phyloP scores from a whole-genome alignment of 306 rosid species.

The Quercus aquifolioides region DNA sequence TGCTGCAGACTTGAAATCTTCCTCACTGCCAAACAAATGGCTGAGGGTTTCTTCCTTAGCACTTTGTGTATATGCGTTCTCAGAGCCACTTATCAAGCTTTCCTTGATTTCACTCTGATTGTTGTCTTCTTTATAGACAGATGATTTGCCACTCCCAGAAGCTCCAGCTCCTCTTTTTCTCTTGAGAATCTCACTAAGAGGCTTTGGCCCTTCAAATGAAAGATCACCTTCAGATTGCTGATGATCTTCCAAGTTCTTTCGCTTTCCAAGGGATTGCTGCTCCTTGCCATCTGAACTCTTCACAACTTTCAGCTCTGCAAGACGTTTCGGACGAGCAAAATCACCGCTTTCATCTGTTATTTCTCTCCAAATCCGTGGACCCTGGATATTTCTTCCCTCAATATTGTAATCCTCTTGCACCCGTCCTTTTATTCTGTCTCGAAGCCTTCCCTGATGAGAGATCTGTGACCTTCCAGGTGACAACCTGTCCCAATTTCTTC shows the following conservation, averaged over 20 bases:
- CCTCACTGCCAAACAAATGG: constrained; percentile 17
- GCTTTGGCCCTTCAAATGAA: constrained; percentile 82
- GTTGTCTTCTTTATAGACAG: constrained; percentile 16
- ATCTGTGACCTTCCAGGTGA: constrained; percentile 60
- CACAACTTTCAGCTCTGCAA: constrained; percentile 62
- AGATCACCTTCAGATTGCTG: constrained; percentile 52
- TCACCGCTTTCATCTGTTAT: constrained; percentile 32
- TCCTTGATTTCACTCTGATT: constrained; percentile 31
- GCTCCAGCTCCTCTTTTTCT: constrained; percentile 58
- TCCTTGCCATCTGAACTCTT: constrained; percentile 43
- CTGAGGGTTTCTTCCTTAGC: constrained; percentile 29
- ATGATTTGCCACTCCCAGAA: constrained; percentile 37
- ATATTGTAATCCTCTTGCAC: constrained; percentile 42
- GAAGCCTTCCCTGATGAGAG: constrained; percentile 59
- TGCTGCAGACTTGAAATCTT: constrained; percentile 32
- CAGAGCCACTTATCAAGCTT: constrained; percentile 16
- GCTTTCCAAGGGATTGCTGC: constrained; percentile 52
- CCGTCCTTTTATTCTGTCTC: constrained; percentile 74
- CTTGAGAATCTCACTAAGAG: constrained; percentile 92
- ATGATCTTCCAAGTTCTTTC: constrained; percentile 40
- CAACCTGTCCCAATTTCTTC: constrained; percentile 48
- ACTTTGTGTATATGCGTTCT: constrained; percentile 11
- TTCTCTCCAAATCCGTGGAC: constrained; percentile 42
- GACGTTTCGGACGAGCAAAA: constrained; percentile 66
- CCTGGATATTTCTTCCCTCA: constrained; percentile 52